A percentile compares a stretch with the other conserved stretches of the same genome.
Conservation (phyloP, 176 grass and related monocot species). For the Rhynchospora tenuis region DNA sequence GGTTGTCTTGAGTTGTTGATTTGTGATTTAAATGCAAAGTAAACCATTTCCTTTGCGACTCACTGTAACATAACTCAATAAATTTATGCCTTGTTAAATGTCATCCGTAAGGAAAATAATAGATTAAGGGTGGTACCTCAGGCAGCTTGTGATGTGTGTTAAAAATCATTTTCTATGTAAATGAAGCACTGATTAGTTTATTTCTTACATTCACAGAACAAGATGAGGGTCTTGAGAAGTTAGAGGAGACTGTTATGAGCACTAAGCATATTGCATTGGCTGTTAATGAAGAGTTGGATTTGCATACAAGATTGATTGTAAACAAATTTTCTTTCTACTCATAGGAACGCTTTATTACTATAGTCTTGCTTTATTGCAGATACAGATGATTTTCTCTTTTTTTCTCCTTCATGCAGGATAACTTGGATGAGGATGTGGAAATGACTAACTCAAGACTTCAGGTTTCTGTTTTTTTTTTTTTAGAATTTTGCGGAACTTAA, state of each 20-base stretch:
- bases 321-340: not conserved
- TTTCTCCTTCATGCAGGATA: conserved; percentile 40
- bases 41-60: no score
- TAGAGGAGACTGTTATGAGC: conserved; percentile 47
- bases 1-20: no score
- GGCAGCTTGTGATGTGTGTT: not conserved
- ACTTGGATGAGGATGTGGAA: conserved; percentile 49
- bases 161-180: no score
- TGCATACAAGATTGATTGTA: conserved; percentile 76
- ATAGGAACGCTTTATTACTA: not conserved
- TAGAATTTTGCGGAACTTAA: not conserved
- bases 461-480: conserved; percentile 23
- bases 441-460: conserved; percentile 41
- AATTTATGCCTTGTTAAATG: not conserved
- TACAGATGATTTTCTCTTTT: not conserved
- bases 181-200: not conserved
- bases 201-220: conserved; percentile 43
- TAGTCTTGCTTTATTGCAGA: not conserved
- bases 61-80: not conserved
- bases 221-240: conserved; percentile 45
- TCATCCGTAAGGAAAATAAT: not conserved
- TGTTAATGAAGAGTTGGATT: conserved; percentile 68
- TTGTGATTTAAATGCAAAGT: no score
- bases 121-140: not conserved
- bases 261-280: conserved; percentile 73